A percentile compares a stretch with the other conserved stretches of the same genome.
Conservation (phyloP, 1,139 yeast genomes). For the Debaryomycetaceae sp. region DNA sequence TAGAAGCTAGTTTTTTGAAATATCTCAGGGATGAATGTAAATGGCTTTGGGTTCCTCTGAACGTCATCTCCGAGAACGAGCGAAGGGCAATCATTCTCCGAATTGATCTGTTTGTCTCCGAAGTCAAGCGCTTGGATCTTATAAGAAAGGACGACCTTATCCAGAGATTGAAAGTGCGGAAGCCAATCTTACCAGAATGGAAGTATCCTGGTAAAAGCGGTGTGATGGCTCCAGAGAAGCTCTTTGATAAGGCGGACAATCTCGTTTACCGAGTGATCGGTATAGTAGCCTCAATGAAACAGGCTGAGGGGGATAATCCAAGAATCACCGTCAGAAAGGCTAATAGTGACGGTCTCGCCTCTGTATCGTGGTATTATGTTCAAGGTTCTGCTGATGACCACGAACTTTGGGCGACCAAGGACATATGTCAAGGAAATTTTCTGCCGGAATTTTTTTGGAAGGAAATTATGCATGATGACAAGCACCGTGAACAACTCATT, state of each 20-base stretch:
- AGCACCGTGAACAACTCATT: slow-evolving; percentile 17
- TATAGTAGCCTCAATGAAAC: slow-evolving; percentile 62
- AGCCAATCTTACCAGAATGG: slow-evolving; percentile 69
- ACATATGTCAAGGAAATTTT: slow-evolving; percentile 35
- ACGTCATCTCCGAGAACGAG: slow-evolving; percentile 58
- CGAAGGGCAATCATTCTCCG: slow-evolving; percentile 45
- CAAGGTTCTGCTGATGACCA: slow-evolving; percentile 96
- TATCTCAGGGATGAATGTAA: slow-evolving; percentile 10
- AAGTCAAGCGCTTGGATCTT: slow-evolving; percentile 38
- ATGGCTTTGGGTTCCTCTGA: slow-evolving; percentile 49
- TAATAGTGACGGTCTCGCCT: slow-evolving; percentile 1
- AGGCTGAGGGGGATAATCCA: slow-evolving; percentile 38
- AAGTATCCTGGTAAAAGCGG: slow-evolving; percentile 50
- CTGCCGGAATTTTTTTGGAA: slow-evolving; percentile 61
- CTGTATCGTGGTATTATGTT: slow-evolving; percentile 46
- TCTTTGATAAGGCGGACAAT: not conserved
- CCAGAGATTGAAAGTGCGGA: slow-evolving; percentile 21
- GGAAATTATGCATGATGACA: slow-evolving; percentile 2
- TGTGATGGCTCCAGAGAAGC: not conserved
- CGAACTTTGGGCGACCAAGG: slow-evolving; percentile 70
- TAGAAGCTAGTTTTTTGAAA: slow-evolving; percentile 10
- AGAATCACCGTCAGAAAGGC: slow-evolving; percentile 1
- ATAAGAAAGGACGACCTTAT: slow-evolving; percentile 29
- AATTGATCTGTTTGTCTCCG: slow-evolving; percentile 49
- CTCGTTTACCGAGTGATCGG: slow-evolving; percentile 31